A percentile compares a stretch with the other conserved stretches of the same genome.
Conservation (phyloP, 2,329 filamentous ascomycete genomes). For the Exophiala viscosa region DNA sequence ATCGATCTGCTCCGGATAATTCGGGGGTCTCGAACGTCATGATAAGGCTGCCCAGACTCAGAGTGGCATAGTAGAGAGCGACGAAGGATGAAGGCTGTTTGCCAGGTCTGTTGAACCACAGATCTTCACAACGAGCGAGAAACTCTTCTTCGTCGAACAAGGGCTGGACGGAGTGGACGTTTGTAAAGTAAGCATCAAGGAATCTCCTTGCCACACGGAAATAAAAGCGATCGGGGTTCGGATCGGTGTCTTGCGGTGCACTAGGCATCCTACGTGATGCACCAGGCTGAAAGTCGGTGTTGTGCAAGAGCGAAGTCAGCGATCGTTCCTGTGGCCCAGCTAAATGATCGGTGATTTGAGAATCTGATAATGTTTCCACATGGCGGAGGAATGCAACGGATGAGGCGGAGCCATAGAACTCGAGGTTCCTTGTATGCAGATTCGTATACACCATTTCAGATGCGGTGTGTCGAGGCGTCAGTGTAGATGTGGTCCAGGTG, state of each 20-base stretch:
- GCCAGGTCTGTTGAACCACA: constrained; percentile 39
- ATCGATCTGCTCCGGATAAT: constrained; percentile 12
- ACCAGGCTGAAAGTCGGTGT: constrained; percentile 41
- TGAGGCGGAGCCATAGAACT: constrained; percentile 49
- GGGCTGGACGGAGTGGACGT: constrained; percentile 48
- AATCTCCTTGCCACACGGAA: constrained; percentile 46
- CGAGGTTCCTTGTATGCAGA: constrained; percentile 44
- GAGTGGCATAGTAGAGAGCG: constrained; percentile 46
- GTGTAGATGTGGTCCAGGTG: background rate
- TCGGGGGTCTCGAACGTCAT: constrained; percentile 7
- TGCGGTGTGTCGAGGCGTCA: constrained; percentile 13
- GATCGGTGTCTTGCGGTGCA: constrained; percentile 21
- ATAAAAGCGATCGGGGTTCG: constrained; percentile 37
- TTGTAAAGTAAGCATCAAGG: constrained; percentile 48
- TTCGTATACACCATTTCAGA: constrained; percentile 46
- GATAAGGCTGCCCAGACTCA: constrained; percentile 47
- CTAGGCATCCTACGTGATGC: constrained; percentile 9
- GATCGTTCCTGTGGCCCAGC: constrained; percentile 33
- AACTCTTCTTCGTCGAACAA: constrained; percentile 48
- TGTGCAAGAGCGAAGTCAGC: constrained; percentile 46
- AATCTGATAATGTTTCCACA: constrained; percentile 36
- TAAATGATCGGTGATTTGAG: constrained; percentile 24
- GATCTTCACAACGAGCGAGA: constrained; percentile 40
- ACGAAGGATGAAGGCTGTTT: constrained; percentile 42
- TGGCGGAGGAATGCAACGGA: constrained; percentile 41